Base-by-base conservation (phyloP, 2,329 filamentous ascomycete species). In the Didymella arachidicola region DNA sequence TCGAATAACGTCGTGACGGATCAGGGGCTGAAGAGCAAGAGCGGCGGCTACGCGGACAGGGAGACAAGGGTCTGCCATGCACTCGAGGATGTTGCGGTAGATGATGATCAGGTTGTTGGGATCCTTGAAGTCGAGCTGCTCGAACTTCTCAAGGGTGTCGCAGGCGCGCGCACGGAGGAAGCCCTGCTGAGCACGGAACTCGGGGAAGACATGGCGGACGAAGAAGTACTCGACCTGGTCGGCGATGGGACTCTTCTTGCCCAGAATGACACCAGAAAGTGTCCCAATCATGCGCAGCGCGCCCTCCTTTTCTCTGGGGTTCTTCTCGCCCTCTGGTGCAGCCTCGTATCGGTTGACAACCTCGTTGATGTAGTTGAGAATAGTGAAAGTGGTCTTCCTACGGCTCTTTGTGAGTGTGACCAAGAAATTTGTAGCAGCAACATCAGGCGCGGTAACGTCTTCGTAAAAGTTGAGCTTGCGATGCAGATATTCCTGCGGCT, bases 221-320 rank as follows among this genome's bases (percentile, higher is more conserved):
- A 99, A 90, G 83, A 99, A 99, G 78, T 97, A 97, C 78, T 99
- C 95, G 57, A 98, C 93, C 78, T 98, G 93, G 73, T 97, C 91
- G 34, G 94, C 95, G 66, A 99, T 97, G 1, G 95, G 95, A 73
- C 93, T 97, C 85, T 98, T 98, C 84, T 98, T 99, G 68, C 93
- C 92, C 34, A 99, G 84, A 47, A 99, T 96, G 51, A 99, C 94
- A 30, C 92, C 91, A 0, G 95, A 92, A 45, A 99, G 82, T 0
- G 94, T 97, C 26, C 93, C 95, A 72, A 99, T 98, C 92, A 99
- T 98, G 62, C 95, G 87, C 72, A 99, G 79, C 46, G 95, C 95
- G 71, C 95, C 95, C 78, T 99, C 95, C 83, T 99, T 99, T 75
- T 95, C 92, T 52, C 96, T 85, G 59, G 96, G 92, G 77, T 94